Conservation (phyloP, 805 yeast species). For the Ogataea thermomethanolica region DNA sequence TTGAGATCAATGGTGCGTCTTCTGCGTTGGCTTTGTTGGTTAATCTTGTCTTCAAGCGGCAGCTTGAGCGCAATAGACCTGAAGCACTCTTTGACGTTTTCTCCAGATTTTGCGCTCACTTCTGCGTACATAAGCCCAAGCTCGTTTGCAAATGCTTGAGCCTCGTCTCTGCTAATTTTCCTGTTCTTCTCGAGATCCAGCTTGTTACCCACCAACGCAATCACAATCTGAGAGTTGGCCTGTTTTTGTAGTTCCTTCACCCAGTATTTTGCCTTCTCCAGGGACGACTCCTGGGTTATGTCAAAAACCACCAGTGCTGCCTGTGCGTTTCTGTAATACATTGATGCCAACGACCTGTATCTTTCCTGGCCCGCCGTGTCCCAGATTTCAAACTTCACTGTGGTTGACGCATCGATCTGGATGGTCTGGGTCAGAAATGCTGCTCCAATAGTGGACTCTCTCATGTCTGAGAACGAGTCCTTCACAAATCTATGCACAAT, state of each 20-base stretch:
- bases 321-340: constrained; percentile 79
- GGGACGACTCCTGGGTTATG: constrained; percentile 64
- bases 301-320: constrained; percentile 79
- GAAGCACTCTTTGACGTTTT: constrained; percentile 46
- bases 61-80: constrained; percentile 48
- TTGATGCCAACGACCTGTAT: constrained; percentile 72
- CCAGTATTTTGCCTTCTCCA: constrained; percentile 72
- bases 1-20: constrained; percentile 29
- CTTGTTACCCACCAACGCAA: constrained; percentile 83
- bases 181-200: constrained; percentile 55
- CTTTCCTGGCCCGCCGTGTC: constrained; percentile 87
- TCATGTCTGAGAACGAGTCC: constrained; percentile 65
- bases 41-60: constrained; percentile 30
- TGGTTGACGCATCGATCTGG: constrained; percentile 47
- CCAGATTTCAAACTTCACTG: constrained; percentile 77
- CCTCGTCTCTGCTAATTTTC: constrained; percentile 41
- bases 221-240: constrained; percentile 68
- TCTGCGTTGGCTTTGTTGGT: constrained; percentile 21
- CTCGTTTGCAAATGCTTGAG: constrained; percentile 53
- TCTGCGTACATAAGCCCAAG: constrained; percentile 48
- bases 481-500: constrained; percentile 68
- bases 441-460: constrained; percentile 83
- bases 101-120: constrained; percentile 59
- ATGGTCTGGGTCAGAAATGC: constrained; percentile 74
- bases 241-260: constrained; percentile 78